Percentiles rank a stretch among this genome's conserved stretches.
These are phyloP conservation scores for Acanthamoeba lenticulata DNA, from an alignment of 208 protist species.

Conservation along the genomic window DNA sequence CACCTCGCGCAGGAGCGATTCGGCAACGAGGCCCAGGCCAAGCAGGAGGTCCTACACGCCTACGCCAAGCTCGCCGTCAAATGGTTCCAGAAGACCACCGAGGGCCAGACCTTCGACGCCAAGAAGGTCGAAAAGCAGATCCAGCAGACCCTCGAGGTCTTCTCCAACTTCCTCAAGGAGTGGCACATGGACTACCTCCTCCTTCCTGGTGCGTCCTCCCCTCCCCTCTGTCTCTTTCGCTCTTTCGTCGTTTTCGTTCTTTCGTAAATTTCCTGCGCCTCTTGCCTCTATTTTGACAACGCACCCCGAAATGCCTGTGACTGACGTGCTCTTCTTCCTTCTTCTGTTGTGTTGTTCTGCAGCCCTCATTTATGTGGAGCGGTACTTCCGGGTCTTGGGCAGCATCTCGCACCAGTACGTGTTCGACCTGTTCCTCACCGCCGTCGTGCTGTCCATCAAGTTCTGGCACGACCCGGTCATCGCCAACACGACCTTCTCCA, in stretches of 20 bases:
- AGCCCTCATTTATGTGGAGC: slow-evolving; percentile 62
- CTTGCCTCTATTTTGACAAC: not conserved
- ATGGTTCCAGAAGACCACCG: slow-evolving; percentile 65
- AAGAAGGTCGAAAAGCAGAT: slow-evolving; percentile 70
- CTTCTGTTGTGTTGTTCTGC: not conserved
- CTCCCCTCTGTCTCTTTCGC: not conserved
- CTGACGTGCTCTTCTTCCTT: not conserved
- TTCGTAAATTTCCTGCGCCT: not conserved
- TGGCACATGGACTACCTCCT: slow-evolving; percentile 67
- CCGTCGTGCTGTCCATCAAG: slow-evolving; percentile 64
- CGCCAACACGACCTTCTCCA: slow-evolving; percentile 63
- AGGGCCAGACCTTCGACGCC: slow-evolving; percentile 57
- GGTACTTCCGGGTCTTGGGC: slow-evolving; percentile 52
- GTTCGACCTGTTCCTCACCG: slow-evolving; percentile 64
- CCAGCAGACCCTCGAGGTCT: slow-evolving; percentile 65
- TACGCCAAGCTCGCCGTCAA: slow-evolving; percentile 60
- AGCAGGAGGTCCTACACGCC: slow-evolving; percentile 23
- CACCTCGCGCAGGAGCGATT: slow-evolving; percentile 44
- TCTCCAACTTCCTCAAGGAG: slow-evolving; percentile 65
- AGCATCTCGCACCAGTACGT: slow-evolving; percentile 56
- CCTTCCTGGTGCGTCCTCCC: not conserved
- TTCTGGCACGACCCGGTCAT: slow-evolving; percentile 67
- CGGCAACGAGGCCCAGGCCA: slow-evolving; percentile 16
- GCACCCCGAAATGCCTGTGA: not conserved
- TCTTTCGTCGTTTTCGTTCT: not conserved